A percentile compares a stretch with the other conserved stretches of the same genome.
phyloP scores from a whole-genome alignment of 331 rosid genomes.

The Saraca asoca region DNA sequence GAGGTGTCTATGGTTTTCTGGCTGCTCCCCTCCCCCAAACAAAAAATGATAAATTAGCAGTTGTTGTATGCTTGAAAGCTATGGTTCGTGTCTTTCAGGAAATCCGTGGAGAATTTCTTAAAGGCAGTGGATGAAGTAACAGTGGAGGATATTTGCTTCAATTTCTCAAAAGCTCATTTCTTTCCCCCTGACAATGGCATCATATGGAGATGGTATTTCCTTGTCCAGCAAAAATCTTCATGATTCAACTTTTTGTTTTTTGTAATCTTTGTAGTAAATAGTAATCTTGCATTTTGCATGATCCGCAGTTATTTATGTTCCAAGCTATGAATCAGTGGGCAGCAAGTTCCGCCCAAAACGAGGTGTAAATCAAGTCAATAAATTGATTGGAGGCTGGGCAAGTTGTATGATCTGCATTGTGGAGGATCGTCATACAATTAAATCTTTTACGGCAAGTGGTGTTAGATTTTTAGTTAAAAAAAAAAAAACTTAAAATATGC shows the following conservation, averaged over 20 bases:
- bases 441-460: constrained; percentile 3
- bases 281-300: constrained; percentile 24
- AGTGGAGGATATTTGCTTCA: constrained; percentile 63
- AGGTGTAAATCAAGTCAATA: constrained; percentile 17
- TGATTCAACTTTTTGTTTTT: not conserved
- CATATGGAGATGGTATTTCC: constrained; percentile 24
- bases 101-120: constrained; percentile 69
- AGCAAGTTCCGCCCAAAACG: constrained; percentile 60
- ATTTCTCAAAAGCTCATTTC: constrained; percentile 75
- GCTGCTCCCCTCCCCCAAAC: no score
- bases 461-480: no score
- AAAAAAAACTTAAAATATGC: no score
- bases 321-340: constrained; percentile 79
- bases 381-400: no score
- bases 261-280: not conserved
- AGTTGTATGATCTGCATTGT: not conserved
- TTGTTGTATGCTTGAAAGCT: no score
- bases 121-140: constrained; percentile 80
- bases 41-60: no score
- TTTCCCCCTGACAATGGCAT: constrained; percentile 67
- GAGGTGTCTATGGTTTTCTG: no score
- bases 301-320: constrained; percentile 73
- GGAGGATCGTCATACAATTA: constrained; percentile 26
- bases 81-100: constrained; percentile 39
- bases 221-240: not conserved